Evolutionary conservation across 2,329 filamentous ascomycete genomes (phyloP), one percentile per base, ranked within the genome.

Genomic region (Exophiala oligosperma): DNA sequence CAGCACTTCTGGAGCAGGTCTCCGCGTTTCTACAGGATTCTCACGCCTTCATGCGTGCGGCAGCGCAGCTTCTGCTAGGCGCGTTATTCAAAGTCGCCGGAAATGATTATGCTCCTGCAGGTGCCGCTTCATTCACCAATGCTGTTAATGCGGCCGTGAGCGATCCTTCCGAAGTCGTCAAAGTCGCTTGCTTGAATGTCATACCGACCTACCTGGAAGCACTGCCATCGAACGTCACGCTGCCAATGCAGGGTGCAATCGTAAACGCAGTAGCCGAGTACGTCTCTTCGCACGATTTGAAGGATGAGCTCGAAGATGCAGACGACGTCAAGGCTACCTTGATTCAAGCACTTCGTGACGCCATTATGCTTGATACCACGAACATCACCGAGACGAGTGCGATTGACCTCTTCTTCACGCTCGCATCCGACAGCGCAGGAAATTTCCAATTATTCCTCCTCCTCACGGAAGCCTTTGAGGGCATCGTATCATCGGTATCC

Each of bases 381-480:
- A 85, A 94, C 53, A 87, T 90, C 23, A 81, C 96, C 23, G 84
- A 87, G 0, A 83, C 82, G 12, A 86, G 89, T 11, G 84, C 88
- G 47, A 84, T 87, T 56, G 91, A 93, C 23, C 79, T 96, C 12
- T 83, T 99, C 7, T 97, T 99, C 76, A 84, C 89, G 53, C 85
- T 97, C 60, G 93, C 92, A 23, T 94, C 91, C 72, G 87, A 92
- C 69, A 92, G 92, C 28, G 90, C 93, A 0, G 85, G 84, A 60
- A 97, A 96, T 75, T 96, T 95, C 77, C 92, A 97, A 72, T 84
- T 97, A 48, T 91, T 88, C 0, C 88, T 92, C 77, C 79, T 97
- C 52, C 89, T 97, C 24, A 89, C 85, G 37, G 94, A 99, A 74
- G 87, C 91, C 0, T 96, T 99, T 69, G 93, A 97, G 72, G 91